Evolutionary conservation across 2,329 filamentous ascomycete genomes (phyloP).

Genomic region (Ophiognomonia clavigignenti-juglandacearum): DNA sequence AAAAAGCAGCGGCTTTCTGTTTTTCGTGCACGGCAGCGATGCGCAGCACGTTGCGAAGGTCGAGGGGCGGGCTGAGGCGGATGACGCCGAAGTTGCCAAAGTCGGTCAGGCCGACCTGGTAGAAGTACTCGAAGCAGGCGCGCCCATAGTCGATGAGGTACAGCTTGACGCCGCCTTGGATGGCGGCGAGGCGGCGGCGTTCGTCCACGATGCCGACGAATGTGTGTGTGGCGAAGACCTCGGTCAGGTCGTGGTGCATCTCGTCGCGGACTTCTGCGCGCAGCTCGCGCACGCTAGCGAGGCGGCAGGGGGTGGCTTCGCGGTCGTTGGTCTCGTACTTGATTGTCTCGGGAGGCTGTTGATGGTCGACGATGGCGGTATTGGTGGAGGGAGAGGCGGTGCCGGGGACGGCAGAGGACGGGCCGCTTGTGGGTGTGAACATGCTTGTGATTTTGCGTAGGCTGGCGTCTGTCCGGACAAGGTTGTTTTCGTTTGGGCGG

Average conservation of each 20-base stretch:
- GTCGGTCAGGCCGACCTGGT: slow-evolving; percentile 89
- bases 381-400: slow-evolving; percentile 23
- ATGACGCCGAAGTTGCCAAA: slow-evolving; percentile 93
- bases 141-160: slow-evolving; percentile 92
- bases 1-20: slow-evolving; percentile 26
- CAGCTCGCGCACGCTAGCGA: slow-evolving; percentile 82
- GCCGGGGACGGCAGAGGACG: slow-evolving; percentile 24
- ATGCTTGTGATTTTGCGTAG: slow-evolving; percentile 95
- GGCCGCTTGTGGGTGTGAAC: slow-evolving; percentile 57
- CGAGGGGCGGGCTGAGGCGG: slow-evolving; percentile 70
- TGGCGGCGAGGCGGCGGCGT: slow-evolving; percentile 77
- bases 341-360: slow-evolving; percentile 41
- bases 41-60: slow-evolving; percentile 63
- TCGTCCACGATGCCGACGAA: slow-evolving; percentile 94
- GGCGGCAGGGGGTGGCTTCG: slow-evolving; percentile 63
- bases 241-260: slow-evolving; percentile 81
- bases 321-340: slow-evolving; percentile 67
- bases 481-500: slow-evolving; percentile 74
- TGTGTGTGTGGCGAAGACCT: slow-evolving; percentile 81
- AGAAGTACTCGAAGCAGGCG: slow-evolving; percentile 83
- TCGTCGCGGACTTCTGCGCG: slow-evolving; percentile 74
- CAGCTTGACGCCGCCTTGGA: slow-evolving; percentile 88
- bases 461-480: slow-evolving; percentile 84
- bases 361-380: slow-evolving; percentile 1
- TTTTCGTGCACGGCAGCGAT: slow-evolving; percentile 71